Evolutionary conservation across 2,329 filamentous ascomycete genomes (phyloP).

Genomic region (Pestalotiopsis sp.): DNA sequence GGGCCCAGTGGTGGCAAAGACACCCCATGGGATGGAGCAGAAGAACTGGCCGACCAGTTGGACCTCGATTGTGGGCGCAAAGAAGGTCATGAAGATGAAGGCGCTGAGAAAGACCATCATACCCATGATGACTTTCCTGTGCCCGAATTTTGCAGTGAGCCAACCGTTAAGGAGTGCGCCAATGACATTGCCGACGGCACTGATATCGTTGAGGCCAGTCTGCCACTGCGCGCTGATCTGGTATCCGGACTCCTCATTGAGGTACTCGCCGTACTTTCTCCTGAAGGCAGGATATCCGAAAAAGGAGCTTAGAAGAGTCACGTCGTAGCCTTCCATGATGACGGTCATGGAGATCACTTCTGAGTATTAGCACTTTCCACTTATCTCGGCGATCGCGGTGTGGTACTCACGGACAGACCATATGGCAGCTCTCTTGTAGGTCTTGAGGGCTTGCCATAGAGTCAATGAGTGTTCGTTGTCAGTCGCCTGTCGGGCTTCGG

Average conservation of each 20-base stretch:
- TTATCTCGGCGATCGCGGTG: not conserved
- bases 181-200: constrained; percentile 40
- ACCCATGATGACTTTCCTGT: constrained; percentile 45
- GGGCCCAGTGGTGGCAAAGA: constrained; percentile 27
- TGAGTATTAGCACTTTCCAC: constrained; percentile 27
- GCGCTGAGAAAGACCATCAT: constrained; percentile 42
- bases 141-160: constrained; percentile 44
- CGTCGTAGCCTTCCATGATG: constrained; percentile 56
- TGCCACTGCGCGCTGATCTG: constrained; percentile 57
- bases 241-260: constrained; percentile 31
- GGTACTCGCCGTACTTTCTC: constrained; percentile 42
- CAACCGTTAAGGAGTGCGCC: constrained; percentile 46
- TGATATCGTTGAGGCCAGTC: constrained; percentile 44
- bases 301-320: constrained; percentile 49
- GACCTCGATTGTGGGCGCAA: constrained; percentile 45
- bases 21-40: constrained; percentile 30
- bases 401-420: constrained; percentile 40
- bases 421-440: constrained; percentile 42
- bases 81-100: constrained; percentile 54
- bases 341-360: constrained; percentile 36
- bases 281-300: constrained; percentile 45
- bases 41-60: constrained; percentile 49
- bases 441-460: constrained; percentile 38
- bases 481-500: constrained; percentile 39
- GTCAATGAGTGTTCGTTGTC: constrained; percentile 39